Conservation (phyloP, 352 stramenopile species). For the Phytophthora pseudosyringae region DNA sequence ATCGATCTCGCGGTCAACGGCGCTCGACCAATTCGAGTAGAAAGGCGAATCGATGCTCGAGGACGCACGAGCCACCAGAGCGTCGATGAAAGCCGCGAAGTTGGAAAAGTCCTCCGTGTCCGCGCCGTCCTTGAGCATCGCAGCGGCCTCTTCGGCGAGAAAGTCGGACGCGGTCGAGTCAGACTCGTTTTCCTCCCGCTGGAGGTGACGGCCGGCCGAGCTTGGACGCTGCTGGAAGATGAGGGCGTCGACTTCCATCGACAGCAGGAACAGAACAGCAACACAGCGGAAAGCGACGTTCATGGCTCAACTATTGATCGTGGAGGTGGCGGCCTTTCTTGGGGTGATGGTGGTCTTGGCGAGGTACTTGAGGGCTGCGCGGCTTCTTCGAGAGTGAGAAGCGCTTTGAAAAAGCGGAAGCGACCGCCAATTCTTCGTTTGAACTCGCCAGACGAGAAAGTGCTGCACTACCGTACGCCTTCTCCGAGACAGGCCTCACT, state of each 20-base stretch:
- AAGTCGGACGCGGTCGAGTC: conserved; percentile 5
- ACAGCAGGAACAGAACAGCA: conserved; percentile 6
- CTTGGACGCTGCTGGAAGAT: conserved; percentile 8
- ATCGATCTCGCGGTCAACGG: neutral
- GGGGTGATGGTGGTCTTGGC: neutral
- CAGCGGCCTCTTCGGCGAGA: conserved; percentile 1
- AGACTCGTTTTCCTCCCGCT: conserved; percentile 12
- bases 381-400: conserved; percentile 23
- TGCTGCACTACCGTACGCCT: conserved; percentile 3
- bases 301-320: conserved; percentile 9
- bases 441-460: conserved; percentile 24
- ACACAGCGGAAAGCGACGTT: conserved; percentile 7
- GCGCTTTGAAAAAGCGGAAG: neutral
- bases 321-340: conserved; percentile 6
- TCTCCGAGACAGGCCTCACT: conserved; percentile 2
- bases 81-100: conserved; percentile 19
- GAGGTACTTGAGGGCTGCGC: conserved; percentile 8
- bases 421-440: conserved; percentile 1
- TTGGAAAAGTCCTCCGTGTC: conserved; percentile 9
- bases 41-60: conserved; percentile 3
- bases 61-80: conserved; percentile 1
- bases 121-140: neutral
- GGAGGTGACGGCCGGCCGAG: conserved; percentile 1
- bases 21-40: conserved; percentile 15
- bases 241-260: conserved; percentile 4